Percentiles rank a stretch among this genome's conserved stretches.
These are phyloP conservation scores for Alternaria incomplexa DNA, from an alignment of 2,329 filamentous ascomycete species.

Conservation along the genomic window DNA sequence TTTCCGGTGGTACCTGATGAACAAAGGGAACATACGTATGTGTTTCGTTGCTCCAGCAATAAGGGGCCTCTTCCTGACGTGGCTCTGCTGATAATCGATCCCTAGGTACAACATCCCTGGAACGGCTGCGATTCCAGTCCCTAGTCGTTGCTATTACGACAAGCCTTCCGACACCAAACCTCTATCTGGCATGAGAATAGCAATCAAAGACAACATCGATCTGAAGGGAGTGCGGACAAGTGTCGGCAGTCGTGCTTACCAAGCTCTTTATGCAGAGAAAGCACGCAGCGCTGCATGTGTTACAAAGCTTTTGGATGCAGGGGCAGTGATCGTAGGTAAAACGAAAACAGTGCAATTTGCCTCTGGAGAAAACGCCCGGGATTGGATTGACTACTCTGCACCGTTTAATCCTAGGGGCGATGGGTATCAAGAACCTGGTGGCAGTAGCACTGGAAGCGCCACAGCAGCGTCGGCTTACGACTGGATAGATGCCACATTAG, in stretches of 20 bases:
- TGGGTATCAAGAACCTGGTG: not conserved
- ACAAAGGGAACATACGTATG: not conserved
- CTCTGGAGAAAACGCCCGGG: not conserved
- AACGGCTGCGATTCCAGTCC: not conserved
- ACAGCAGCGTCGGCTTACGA: not conserved
- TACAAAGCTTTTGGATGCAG: not conserved
- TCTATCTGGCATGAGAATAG: not conserved
- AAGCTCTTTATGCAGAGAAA: not conserved
- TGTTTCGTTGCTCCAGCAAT: accelerated
- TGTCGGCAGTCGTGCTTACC: not conserved
- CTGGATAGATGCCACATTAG: not conserved
- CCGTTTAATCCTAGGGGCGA: not conserved
- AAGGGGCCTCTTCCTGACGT: accelerated
- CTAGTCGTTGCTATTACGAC: not conserved
- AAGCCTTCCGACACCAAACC: not conserved
- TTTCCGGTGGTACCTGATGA: not conserved
- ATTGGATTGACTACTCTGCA: not conserved
- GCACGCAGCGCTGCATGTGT: accelerated
- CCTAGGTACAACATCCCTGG: not conserved
- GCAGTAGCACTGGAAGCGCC: not conserved
- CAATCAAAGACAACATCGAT: not conserved
- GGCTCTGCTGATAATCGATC: accelerated
- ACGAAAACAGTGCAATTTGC: not conserved
- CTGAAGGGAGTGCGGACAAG: not conserved
- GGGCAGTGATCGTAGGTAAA: not conserved